Base-by-base conservation (phyloP, 2,329 filamentous ascomycete genomes). In the Aureobasidium lini region DNA sequence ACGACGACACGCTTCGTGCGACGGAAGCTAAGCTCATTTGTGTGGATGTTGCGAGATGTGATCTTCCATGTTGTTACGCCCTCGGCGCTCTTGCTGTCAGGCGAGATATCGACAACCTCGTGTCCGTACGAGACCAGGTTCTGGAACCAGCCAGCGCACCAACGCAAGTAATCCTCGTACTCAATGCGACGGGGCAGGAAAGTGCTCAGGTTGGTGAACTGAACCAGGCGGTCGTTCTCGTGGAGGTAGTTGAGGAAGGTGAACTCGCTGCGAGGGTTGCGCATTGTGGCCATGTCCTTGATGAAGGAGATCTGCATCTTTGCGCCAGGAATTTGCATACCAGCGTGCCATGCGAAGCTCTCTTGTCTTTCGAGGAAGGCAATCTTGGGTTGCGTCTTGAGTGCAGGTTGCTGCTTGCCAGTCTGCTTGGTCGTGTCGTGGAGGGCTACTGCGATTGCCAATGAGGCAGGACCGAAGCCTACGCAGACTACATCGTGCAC, bases 231-330 rank as follows among this genome's bases (percentile, higher is more conserved):
- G 59, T 81, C 81, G 66, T 95, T 87, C 66, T 82, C 76, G 76
- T 95, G 88, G 11, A 97, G 83, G 72, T 97, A 97, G 75, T 96
- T 96, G 70, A 96, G 79, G 75, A 96, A 97, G 13, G 93, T 97
- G 74, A 97, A 97, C 68, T 91, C 83, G 65, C 89, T 95, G 64
- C 88, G 84, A 7, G 93, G 93, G 71, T 97, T 86, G 60, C 93
- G 83, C 65, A 96, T 80, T 3, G 90, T 94, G 3, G 93, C 93
- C 72, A 97, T 83, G 71, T 97, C 93, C 77, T 97, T 97, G 76
- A 97, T 82, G 77, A 96, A 97, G 9, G 90, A 95, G 66, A 97
- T 97, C 72, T 97, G 93, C 93, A 97, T 97, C 76, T 88, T 91
- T 56, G 92, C 89, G 5, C 91, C 92, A 0, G 91, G 90, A 3